Base-by-base conservation (phyloP, 129 eudicot genomes). In the Ambrosia trifida region DNA sequence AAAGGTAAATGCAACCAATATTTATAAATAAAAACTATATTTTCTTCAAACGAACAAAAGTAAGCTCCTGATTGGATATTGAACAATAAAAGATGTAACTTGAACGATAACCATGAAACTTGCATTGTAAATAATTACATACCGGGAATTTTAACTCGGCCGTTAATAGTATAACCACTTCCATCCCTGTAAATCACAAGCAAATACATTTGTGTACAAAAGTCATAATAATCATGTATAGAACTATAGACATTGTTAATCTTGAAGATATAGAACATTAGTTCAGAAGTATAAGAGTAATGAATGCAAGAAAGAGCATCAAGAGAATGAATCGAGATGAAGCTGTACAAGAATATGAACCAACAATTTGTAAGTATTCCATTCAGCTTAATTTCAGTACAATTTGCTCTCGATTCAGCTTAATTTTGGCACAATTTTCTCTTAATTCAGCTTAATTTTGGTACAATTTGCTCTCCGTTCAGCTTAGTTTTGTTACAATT, bases 121-220 rank as follows among this genome's bases (percentile, higher is more conserved):
- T 44, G 9, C 20, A 45, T 47, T 11, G 16, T 31, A 33, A 17
- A 49, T 43, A 63, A 45, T 41, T 51, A 28, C 68, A 50, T 76
- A 92, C 98, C 93, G 78, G 98, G 90, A 72, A 93, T 73, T 83
- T 78, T 89, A 12, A 93, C 96, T 60, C 84, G 85, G 10, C 98
- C 98, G 80, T 88, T 88, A 7, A 93, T 85, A 24, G 85, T 83
- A 43, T 83, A 93, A 41, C 88, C 96, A 75, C 87, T 96, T 70
- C 64, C 77, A 69, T 79, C 81, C 86, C 98, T 92, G 82, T 66
- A 79, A 11, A 65, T 47, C 31, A 72, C 40, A 49, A 69, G 62
- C 11, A 35, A 59, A 65, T 12, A 24, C 20, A 24, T 31, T 66
- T 44, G 11, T 17, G 69, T 18, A 41, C 9, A 64, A 3, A 19